A percentile compares a stretch with the other conserved stretches of the same genome.
phyloP scores from a whole-genome alignment of 2,329 filamentous ascomycete species.

The Sporothrix protearum region DNA sequence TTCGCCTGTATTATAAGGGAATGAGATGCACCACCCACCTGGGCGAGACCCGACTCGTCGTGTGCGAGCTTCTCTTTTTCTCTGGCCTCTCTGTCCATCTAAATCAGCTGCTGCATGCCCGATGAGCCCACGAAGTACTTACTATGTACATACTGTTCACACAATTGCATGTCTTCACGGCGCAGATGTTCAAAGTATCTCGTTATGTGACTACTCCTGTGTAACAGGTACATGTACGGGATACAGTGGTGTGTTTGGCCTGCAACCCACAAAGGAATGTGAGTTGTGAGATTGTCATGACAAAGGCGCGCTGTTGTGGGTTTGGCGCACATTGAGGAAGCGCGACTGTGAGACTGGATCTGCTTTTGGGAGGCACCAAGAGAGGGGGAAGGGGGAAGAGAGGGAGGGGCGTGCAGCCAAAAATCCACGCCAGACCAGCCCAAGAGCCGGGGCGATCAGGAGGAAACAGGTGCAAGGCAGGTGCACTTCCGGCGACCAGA shows the following conservation, averaged over 20 bases:
- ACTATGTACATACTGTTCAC: background rate
- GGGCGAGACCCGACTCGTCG: background rate
- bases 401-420: background rate
- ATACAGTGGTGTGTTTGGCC: background rate
- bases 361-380: background rate
- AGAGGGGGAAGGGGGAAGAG: background rate
- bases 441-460: background rate
- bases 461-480: background rate
- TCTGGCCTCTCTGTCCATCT: background rate
- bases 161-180: background rate
- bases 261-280: conserved; percentile 5
- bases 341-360: background rate
- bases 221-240: background rate
- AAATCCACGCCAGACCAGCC: background rate
- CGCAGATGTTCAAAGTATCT: background rate
- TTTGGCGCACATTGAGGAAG: background rate
- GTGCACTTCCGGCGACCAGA: background rate
- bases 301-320: conserved; percentile 15
- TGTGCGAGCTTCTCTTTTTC: background rate
- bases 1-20: background rate
- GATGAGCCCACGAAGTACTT: too few species aligned
- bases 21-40: background rate
- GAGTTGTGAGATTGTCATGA: conserved; percentile 13
- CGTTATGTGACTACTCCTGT: background rate
- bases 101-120: background rate